Conservation (phyloP, 1,284 basidiomycete species). For the Coniferiporia sulphurascens region DNA sequence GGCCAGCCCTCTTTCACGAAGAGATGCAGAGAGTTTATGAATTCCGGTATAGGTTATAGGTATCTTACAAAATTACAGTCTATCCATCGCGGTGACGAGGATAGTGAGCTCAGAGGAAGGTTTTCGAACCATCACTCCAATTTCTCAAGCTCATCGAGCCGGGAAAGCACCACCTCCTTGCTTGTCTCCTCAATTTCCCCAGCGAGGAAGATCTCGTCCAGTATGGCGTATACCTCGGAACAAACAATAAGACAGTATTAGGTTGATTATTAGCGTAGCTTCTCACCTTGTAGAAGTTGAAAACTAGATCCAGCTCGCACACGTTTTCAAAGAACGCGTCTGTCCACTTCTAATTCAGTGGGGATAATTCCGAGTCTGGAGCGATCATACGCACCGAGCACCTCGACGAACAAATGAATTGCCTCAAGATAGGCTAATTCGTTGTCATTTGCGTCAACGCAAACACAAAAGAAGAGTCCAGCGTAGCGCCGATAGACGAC, state of each 20-base stretch:
- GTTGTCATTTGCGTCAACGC: slow-evolving; percentile 97
- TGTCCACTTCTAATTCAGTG: slow-evolving; percentile 28
- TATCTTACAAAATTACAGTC: background rate
- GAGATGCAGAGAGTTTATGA: background rate
- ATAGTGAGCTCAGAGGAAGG: background rate
- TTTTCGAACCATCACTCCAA: slow-evolving; percentile 51
- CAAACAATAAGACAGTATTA: slow-evolving; percentile 9
- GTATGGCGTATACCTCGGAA: slow-evolving; percentile 81
- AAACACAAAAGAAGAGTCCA: slow-evolving; percentile 96
- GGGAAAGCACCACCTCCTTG: slow-evolving; percentile 88
- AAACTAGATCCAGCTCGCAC: slow-evolving; percentile 94
- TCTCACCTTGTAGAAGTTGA: slow-evolving; percentile 94
- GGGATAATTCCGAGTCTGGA: background rate
- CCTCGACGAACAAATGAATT: slow-evolving; percentile 97
- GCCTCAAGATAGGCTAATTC: slow-evolving; percentile 96
- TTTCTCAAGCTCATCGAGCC: slow-evolving; percentile 88
- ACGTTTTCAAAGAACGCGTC: slow-evolving; percentile 99
- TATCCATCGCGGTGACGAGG: background rate
- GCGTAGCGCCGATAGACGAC: slow-evolving; percentile 94
- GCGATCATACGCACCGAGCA: slow-evolving; percentile 61
- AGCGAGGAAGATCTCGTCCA: slow-evolving; percentile 98
- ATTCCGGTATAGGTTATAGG: background rate
- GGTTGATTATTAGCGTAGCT: background rate
- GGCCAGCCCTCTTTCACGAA: no score
- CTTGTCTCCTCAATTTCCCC: slow-evolving; percentile 98